Percentiles rank a stretch among this genome's conserved stretches.
phyloP scores from a whole-genome alignment of 2,329 filamentous ascomycete species.

The Sporothrix euskadiensis region DNA sequence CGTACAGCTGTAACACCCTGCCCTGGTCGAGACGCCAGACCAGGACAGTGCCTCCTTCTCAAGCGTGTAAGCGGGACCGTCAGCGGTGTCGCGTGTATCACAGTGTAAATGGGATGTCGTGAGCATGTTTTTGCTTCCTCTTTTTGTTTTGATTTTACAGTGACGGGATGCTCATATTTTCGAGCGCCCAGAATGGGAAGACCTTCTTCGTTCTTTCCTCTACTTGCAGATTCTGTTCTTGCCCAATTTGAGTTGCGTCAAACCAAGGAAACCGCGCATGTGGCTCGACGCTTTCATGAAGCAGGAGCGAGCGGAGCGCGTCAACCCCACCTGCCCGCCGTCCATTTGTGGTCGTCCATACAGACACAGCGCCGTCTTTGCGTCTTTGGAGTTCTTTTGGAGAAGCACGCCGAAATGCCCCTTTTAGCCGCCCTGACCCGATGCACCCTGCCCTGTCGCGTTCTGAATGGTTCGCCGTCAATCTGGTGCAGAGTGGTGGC shows the following conservation, averaged over 20 bases:
- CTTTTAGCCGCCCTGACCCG: constrained; percentile 30
- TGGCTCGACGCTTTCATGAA: constrained; percentile 1
- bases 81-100: constrained; percentile 14
- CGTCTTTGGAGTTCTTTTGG: not conserved
- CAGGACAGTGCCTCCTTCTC: not conserved
- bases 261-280: constrained; percentile 26
- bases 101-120: not conserved
- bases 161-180: not conserved
- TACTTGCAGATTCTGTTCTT: not conserved
- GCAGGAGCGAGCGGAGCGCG: constrained; percentile 30
- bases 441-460: constrained; percentile 26
- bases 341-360: constrained; percentile 12
- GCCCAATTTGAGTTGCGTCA: not conserved
- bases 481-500: constrained; percentile 1
- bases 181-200: not conserved
- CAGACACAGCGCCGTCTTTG: not conserved
- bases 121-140: not conserved
- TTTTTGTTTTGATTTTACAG: not conserved
- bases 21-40: not conserved
- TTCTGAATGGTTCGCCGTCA: constrained; percentile 25
- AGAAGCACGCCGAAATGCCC: constrained; percentile 2
- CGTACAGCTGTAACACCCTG: constrained; percentile 23
- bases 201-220: not conserved
- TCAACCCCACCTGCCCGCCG: constrained; percentile 28
- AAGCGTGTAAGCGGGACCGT: constrained; percentile 14